A percentile compares a stretch with the other conserved stretches of the same genome.
Conservation (phyloP, 371 early-diverging fungal species). For the Batrachochytrium dendrobatidis region DNA sequence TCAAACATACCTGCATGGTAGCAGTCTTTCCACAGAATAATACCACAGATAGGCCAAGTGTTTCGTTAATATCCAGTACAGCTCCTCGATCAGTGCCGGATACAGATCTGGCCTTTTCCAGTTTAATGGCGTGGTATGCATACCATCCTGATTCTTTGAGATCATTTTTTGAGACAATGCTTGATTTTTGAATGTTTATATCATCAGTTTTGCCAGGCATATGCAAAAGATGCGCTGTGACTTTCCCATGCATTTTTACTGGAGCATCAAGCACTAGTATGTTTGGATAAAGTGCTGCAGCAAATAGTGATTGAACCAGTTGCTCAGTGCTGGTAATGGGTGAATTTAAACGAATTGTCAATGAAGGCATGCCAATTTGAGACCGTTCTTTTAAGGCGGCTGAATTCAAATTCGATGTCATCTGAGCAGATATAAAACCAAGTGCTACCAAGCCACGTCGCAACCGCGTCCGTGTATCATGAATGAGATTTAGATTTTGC, state of each 20-base stretch:
- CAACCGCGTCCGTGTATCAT: background rate
- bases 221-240: background rate
- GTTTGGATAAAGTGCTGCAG: background rate
- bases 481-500: background rate
- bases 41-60: background rate
- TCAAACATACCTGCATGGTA: background rate
- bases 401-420: background rate
- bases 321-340: background rate
- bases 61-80: background rate
- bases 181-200: background rate
- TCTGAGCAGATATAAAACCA: background rate
- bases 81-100: background rate
- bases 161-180: background rate
- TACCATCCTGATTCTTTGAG: background rate
- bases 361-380: no score
- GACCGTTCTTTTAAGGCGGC: no score
- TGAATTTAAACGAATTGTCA: no score
- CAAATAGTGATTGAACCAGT: background rate
- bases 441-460: background rate
- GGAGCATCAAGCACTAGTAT: background rate
- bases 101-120: background rate
- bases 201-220: background rate
- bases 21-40: background rate
- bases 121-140: background rate
- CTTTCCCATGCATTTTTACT: background rate